Percentiles rank a stretch among this genome's conserved stretches.
phyloP scores from a whole-genome alignment of 192 early-diverging fungal species.

The Kickxella alabastrina region DNA sequence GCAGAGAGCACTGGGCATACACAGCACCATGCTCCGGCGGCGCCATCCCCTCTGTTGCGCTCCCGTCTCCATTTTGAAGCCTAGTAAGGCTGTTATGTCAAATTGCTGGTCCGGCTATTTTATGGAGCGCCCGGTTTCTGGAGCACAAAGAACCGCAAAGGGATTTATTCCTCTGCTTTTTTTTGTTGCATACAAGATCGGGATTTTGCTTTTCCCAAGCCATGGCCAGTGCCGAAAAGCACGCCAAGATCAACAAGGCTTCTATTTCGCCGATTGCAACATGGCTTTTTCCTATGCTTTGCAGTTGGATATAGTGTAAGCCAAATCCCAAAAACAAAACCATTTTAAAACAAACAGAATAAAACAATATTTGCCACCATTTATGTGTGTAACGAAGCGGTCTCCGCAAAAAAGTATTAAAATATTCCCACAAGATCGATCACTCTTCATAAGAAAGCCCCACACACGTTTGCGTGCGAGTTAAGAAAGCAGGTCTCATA shows the following conservation, averaged over 20 bases:
- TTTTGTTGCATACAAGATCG: slow-evolving; percentile 26
- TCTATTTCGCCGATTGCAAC: slow-evolving; percentile 18
- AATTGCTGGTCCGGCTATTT: slow-evolving; percentile 33
- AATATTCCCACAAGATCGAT: too few relatives aligned
- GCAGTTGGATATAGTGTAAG: slow-evolving; percentile 15
- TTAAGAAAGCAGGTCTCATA: too few relatives aligned
- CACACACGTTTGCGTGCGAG: too few relatives aligned
- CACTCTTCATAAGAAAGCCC: too few relatives aligned
- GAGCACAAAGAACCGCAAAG: slow-evolving; percentile 13
- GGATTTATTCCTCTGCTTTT: neutral
- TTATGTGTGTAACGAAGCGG: too few relatives aligned
- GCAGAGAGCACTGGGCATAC: too few relatives aligned
- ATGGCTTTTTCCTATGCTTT: slow-evolving; percentile 4
- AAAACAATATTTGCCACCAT: too few relatives aligned
- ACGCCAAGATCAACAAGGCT: slow-evolving; percentile 23
- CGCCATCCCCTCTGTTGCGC: too few relatives aligned
- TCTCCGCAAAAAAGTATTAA: too few relatives aligned
- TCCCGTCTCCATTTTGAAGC: too few relatives aligned
- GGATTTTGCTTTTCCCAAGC: slow-evolving; percentile 6
- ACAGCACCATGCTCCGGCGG: too few relatives aligned
- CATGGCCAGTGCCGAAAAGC: slow-evolving; percentile 38
- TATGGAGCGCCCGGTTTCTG: slow-evolving; percentile 2
- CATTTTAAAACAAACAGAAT: too few relatives aligned
- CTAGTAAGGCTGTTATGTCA: slow-evolving; percentile 33
- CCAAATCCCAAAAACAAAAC: slow-evolving; percentile 11